Conservation (phyloP, 176 grass and related monocot genomes). For the Chrysopogon serrulatus region DNA sequence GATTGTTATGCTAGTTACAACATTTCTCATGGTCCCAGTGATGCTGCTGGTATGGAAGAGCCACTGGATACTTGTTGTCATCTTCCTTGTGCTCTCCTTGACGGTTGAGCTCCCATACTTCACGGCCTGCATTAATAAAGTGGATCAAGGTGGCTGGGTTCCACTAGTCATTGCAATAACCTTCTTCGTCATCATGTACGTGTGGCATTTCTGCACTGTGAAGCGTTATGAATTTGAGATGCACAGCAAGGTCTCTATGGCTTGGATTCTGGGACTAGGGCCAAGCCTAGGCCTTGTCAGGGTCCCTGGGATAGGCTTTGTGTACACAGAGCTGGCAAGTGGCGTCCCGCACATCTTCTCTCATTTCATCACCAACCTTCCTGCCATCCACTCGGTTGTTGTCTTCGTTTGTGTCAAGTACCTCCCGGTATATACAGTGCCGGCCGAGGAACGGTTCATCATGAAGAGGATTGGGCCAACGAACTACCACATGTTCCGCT, state of each 20-base stretch:
- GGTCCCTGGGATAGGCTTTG: slow-evolving; percentile 73
- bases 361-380: slow-evolving; percentile 75
- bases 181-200: slow-evolving; percentile 58
- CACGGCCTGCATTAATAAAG: slow-evolving; percentile 51
- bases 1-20: slow-evolving; percentile 85
- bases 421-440: slow-evolving; percentile 61
- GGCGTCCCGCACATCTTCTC: slow-evolving; percentile 68
- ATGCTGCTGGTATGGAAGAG: slow-evolving; percentile 86
- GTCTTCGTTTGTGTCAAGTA: slow-evolving; percentile 70
- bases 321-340: slow-evolving; percentile 59
- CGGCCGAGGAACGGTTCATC: slow-evolving; percentile 38
- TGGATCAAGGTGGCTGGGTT: slow-evolving; percentile 76
- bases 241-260: slow-evolving; percentile 68
- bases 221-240: slow-evolving; percentile 66
- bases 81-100: slow-evolving; percentile 53
- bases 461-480: slow-evolving; percentile 50
- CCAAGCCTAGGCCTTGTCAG: slow-evolving; percentile 64
- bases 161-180: slow-evolving; percentile 52
- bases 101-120: slow-evolving; percentile 68
- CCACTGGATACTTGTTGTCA: slow-evolving; percentile 67
- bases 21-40: slow-evolving; percentile 74
- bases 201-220: slow-evolving; percentile 75
- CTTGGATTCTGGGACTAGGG: slow-evolving; percentile 63
- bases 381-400: slow-evolving; percentile 65
- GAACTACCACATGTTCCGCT: slow-evolving; percentile 66